Evolutionary conservation across 257 asterid genomes (phyloP), one percentile per base, ranked within the genome.

Genomic region (Primulina eburnea): DNA sequence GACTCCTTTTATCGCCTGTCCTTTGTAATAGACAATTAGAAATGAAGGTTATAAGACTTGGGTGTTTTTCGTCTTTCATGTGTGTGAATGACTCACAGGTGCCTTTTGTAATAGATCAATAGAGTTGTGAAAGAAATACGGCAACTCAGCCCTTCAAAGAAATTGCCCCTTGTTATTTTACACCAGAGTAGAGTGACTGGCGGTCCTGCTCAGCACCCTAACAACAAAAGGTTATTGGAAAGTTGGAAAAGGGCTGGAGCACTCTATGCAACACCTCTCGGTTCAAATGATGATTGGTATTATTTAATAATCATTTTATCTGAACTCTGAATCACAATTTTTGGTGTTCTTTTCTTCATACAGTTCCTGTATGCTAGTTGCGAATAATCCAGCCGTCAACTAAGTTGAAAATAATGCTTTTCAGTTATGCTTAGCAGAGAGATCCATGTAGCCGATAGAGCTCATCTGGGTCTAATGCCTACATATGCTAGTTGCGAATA

Each of bases 271-370:
- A 94, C 97, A 38, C 99, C 97, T 37, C 82, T 60, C 47, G 99
- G 97, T 78, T 91, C 99, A 60, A 91, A 89, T 67, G 99, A 94
- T 80, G 99, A 94, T 77, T 89, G 99, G 99, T 93, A 18, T 9
- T 40, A 50, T 12, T 38, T 59, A 28, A 18, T 18, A 11, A n/a
- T 20, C 7, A 21, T 38, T 53, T 69, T 17, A 50, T 11, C n/a
- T 56, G 7, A 52, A 34, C 56, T 28, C 24, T n/a, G 34, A 64
- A 56, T 17, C 59, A 69, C 38, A 32, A 8, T 18, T 35, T 14
- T 34, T 7, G 40, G 35, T 55, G 18, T 62, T 58, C 34, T 9
- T 32, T 18, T 24, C 16, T 69, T 62, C 50, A 18, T 32, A 34
- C 11, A 9, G 8, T 67, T 43, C 30, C 26, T 24, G 26, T 43